Evolutionary conservation across 192 early-diverging fungal species (phyloP).

Genomic region (Umbelopsis sp.): DNA sequence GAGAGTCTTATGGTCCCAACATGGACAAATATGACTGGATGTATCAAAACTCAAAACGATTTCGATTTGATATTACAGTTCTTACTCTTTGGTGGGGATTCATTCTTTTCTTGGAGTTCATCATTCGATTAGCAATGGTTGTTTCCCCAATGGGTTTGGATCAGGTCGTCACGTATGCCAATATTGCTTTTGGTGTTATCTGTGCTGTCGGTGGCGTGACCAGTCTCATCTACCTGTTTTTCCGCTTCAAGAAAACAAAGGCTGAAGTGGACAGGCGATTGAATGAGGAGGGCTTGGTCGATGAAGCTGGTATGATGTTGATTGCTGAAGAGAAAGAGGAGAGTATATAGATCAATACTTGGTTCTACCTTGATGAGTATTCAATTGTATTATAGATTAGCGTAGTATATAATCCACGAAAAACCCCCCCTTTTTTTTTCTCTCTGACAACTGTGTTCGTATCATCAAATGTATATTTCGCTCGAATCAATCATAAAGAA

Average conservation of each 20-base stretch:
- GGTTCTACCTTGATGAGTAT: no score
- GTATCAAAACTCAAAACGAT: constrained; percentile 3
- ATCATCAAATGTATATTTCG: no score
- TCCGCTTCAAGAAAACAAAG: constrained; percentile 11
- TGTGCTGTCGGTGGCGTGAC: constrained; percentile 3
- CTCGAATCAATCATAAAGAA: no score
- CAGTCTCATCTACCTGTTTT: background rate
- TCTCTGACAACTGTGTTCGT: no score
- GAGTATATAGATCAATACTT: background rate
- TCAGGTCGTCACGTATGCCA: constrained; percentile 4
- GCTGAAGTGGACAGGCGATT: background rate
- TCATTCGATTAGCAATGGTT: constrained; percentile 11
- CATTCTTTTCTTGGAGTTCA: constrained; percentile 6
- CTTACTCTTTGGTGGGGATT: constrained; percentile 18
- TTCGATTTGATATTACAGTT: background rate
- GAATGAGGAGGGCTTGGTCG: background rate
- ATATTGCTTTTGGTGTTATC: constrained; percentile 17
- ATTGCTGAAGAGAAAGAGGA: background rate
- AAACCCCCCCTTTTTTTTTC: no score
- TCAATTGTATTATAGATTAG: no score
- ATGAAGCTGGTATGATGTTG: constrained; percentile 13
- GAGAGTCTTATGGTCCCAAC: background rate
- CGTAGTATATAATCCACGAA: no score
- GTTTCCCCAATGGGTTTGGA: background rate
- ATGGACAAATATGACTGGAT: constrained; percentile 20